Evolutionary conservation across 129 eudicot species (phyloP).

Genomic region (Solidago caesia): DNA sequence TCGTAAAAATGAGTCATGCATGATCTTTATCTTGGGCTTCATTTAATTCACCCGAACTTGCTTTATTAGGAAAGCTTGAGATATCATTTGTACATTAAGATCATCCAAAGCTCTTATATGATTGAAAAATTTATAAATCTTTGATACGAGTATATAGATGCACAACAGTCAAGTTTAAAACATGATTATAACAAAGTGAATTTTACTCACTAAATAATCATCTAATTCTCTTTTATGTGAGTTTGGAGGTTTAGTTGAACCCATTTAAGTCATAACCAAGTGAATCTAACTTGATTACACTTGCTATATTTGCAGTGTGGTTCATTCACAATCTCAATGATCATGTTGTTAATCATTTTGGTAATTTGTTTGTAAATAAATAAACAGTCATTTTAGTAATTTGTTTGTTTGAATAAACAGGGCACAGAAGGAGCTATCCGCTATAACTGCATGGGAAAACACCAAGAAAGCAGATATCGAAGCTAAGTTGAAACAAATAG

Average conservation of each 20-base stretch:
- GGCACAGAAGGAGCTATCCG: conserved; percentile 71
- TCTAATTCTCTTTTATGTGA: background rate
- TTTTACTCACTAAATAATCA: background rate
- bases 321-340: background rate
- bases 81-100: background rate
- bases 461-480: conserved; percentile 68
- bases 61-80: background rate
- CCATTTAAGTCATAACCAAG: background rate
- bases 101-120: background rate
- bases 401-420: conserved; percentile 40
- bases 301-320: background rate
- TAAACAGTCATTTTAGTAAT: background rate
- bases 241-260: background rate
- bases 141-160: background rate
- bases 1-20: background rate
- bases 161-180: background rate
- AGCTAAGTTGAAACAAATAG: conserved; percentile 62
- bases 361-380: background rate
- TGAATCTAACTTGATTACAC: background rate
- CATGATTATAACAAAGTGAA: background rate
- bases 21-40: too few relatives aligned
- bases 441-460: conserved; percentile 82
- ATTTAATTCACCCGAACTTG: background rate
- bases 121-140: background rate
- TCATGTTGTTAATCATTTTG: background rate